Percentiles rank a stretch among this genome's conserved stretches.
These are phyloP conservation scores for Allomyces macrogynus DNA, from an alignment of 192 early-diverging fungal genomes.

Conservation along the genomic window DNA sequence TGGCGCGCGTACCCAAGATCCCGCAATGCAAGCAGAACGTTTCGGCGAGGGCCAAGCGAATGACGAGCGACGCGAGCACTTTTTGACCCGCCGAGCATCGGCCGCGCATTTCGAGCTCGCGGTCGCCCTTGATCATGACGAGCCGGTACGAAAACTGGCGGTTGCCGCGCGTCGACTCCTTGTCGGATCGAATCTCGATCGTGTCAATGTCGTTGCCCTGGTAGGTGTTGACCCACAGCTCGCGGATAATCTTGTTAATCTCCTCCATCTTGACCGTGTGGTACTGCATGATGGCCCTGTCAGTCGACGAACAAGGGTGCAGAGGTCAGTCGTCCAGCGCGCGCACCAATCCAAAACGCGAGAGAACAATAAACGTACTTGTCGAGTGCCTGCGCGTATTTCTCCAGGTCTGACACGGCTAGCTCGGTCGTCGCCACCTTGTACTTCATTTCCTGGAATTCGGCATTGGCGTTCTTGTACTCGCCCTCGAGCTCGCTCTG, in stretches of 20 bases:
- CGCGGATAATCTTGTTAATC: slow-evolving; percentile 87
- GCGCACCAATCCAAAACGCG: not conserved
- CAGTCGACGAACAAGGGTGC: too few relatives aligned
- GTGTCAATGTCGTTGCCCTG: slow-evolving; percentile 88
- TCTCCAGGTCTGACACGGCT: slow-evolving; percentile 60
- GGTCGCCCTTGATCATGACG: slow-evolving; percentile 75
- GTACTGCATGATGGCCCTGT: slow-evolving; percentile 64
- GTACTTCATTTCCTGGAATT: slow-evolving; percentile 22
- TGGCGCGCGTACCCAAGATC: slow-evolving; percentile 22
- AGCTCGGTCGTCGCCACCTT: slow-evolving; percentile 54
- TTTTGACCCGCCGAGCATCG: slow-evolving; percentile 93
- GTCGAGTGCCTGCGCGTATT: slow-evolving; percentile 66
- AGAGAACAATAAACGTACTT: slow-evolving; percentile 10
- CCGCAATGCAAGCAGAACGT: slow-evolving; percentile 83
- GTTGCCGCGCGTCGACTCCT: slow-evolving; percentile 44
- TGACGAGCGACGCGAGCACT: slow-evolving; percentile 86
- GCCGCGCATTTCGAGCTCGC: slow-evolving; percentile 79
- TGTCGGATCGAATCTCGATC: slow-evolving; percentile 84
- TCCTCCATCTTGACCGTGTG: slow-evolving; percentile 92
- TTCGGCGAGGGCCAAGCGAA: slow-evolving; percentile 86
- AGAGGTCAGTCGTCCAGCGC: not conserved
- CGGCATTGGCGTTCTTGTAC: slow-evolving; percentile 7
- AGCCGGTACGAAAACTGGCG: slow-evolving; percentile 41
- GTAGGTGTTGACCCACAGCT: slow-evolving; percentile 93
- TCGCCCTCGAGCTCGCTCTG: slow-evolving; percentile 14